These are phyloP conservation scores for Trichosporon ovoides DNA, from an alignment of 1,284 basidiomycete genomes.

Conservation along the genomic window DNA sequence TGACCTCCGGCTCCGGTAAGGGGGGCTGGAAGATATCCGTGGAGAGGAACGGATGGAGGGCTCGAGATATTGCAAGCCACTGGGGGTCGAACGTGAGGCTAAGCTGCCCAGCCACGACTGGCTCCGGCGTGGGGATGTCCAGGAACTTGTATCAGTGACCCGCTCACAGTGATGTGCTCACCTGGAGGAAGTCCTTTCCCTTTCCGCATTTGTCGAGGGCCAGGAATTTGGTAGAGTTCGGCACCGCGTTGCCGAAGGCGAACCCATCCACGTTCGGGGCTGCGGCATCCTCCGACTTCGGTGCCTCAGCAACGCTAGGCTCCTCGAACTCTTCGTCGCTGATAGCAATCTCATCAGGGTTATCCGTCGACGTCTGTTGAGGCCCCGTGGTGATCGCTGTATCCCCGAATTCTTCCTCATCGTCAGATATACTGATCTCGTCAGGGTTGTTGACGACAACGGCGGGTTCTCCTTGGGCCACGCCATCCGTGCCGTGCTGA, in stretches of 20 bases:
- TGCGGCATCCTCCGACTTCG: background rate
- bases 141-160: slow-evolving; percentile 57
- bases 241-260: background rate
- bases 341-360: slow-evolving; percentile 28
- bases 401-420: slow-evolving; percentile 45
- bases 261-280: background rate
- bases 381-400: slow-evolving; percentile 6
- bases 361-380: slow-evolving; percentile 3
- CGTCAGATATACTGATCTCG: slow-evolving; percentile 63
- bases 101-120: slow-evolving; percentile 33
- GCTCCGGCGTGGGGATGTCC: slow-evolving; percentile 54
- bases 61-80: slow-evolving; percentile 90
- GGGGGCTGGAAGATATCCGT: slow-evolving; percentile 52
- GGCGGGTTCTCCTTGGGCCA: background rate
- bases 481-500: slow-evolving; percentile 50
- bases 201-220: slow-evolving; percentile 91
- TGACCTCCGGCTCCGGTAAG: slow-evolving; percentile 60
- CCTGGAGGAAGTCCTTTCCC: slow-evolving; percentile 77
- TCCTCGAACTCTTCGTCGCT: slow-evolving; percentile 26
- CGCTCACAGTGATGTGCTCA: slow-evolving; percentile 35
- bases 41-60: slow-evolving; percentile 74
- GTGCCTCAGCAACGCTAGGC: background rate
- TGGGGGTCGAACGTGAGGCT: slow-evolving; percentile 68
- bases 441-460: slow-evolving; percentile 56
- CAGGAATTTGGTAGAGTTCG: slow-evolving; percentile 56